Evolutionary conservation across 1,284 basidiomycete genomes (phyloP), one percentile per base, ranked within the genome.

Genomic region (Cryptococcus floricola): DNA sequence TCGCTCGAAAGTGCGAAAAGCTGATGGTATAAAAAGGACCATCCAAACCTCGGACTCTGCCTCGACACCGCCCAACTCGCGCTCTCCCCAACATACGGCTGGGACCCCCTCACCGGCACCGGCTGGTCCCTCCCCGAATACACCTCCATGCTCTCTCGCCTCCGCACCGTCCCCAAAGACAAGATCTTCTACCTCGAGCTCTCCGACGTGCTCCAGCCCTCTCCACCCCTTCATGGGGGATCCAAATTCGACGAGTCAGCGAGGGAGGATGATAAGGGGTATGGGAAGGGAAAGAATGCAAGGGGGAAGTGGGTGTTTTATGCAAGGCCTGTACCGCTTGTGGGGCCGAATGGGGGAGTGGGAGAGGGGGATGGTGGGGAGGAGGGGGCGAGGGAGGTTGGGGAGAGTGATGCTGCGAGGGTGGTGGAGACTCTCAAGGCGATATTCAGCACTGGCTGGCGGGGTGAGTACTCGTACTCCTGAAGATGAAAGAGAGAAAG

Each of bases 1-100:
- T 8, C 23, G 23, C 8, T 19, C 28, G 27, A 23, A 12, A 9
- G 16, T 13, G 23, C 4, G 10, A 14, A 18, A 12, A 25, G 25
- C 14, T 54, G 13, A 42, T 23, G 16, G n/a, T 14, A 4, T 13
- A 34, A 12, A 4, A 39, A 60, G 61, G 34, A 61, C 28, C 62
- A 64, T 38, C 57, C 62, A 5, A 55, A 58, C 49, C 50, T 64
- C 23, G 62, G 62, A 5, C 50, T 64, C n/a, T 64, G 62, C 39
- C 28, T 64, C 18, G 62, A 64, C 47, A 54, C 48, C 8, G 60
- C 60, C 18, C 62, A 64, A 5, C 46, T 49, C 28, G 55, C 62
- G 2, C 50, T 64, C 7, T 38, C 62, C 10, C 60, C 60, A 5
- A 25, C 28, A 1, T 64, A 62, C 44, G 62, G 62, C 23, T 62